Evolutionary conservation across 352 stramenopile species (phyloP).

Genomic region (Phytophthora cactorum): DNA sequence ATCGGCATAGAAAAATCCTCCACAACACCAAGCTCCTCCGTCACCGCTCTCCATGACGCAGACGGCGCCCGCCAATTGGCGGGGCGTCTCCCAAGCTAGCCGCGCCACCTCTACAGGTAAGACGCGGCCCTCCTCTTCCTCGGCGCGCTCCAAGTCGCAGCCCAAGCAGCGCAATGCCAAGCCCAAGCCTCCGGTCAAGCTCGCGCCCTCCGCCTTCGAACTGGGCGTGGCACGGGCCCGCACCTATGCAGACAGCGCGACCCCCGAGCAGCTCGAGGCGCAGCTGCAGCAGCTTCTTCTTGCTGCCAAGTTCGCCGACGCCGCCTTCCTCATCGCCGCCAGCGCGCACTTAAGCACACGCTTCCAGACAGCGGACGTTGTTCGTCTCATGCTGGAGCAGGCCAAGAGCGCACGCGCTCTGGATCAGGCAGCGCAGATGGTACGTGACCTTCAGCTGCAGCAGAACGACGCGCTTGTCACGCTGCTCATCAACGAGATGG

Average conservation of each 20-base stretch:
- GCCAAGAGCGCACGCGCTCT: constrained; percentile 42
- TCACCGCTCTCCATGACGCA: constrained; percentile 34
- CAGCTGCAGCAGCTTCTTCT: constrained; percentile 65
- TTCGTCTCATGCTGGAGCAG: constrained; percentile 73
- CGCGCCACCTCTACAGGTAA: constrained; percentile 22
- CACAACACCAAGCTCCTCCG: constrained; percentile 1
- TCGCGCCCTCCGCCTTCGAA: constrained; percentile 35
- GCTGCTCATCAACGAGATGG: constrained; percentile 83
- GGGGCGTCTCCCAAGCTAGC: constrained; percentile 24
- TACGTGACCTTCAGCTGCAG: constrained; percentile 76
- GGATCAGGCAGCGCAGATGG: constrained; percentile 74
- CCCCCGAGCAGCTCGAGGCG: constrained; percentile 55
- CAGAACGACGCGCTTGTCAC: constrained; percentile 80
- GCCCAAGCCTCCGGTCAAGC: constrained; percentile 22
- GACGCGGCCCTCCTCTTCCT: constrained; percentile 7
- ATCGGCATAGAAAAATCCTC: not conserved
- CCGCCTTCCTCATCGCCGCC: constrained; percentile 73
- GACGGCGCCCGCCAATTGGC: constrained; percentile 43
- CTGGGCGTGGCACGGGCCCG: constrained; percentile 43
- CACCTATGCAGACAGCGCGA: constrained; percentile 39
- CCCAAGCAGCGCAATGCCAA: constrained; percentile 57
- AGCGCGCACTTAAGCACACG: constrained; percentile 54
- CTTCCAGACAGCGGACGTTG: constrained; percentile 83
- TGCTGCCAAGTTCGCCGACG: constrained; percentile 54
- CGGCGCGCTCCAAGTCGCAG: constrained; percentile 54